Conservation (phyloP, 1,284 basidiomycete genomes). For the Microbotryum silenes-acaulis region DNA sequence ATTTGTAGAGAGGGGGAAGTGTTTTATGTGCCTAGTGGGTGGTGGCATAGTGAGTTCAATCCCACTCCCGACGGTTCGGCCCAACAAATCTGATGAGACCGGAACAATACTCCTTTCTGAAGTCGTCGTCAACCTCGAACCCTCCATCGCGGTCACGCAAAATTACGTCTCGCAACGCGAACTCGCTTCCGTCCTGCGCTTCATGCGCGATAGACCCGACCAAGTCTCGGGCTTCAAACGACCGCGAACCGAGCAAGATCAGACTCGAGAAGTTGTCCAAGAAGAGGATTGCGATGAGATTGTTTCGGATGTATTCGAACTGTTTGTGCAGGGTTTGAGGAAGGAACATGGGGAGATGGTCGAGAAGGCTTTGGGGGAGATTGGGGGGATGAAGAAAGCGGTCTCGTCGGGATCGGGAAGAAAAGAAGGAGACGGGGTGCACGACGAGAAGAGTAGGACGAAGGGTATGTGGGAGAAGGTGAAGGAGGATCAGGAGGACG, state of each 20-base stretch:
- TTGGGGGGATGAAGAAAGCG: neutral
- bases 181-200: conserved; percentile 41
- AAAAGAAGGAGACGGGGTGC: neutral
- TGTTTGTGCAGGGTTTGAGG: conserved; percentile 5
- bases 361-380: neutral
- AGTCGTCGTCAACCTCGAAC: conserved; percentile 39
- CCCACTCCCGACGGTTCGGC: no score
- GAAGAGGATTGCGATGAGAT: conserved; percentile 13
- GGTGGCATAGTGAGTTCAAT: conserved; percentile 35
- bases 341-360: neutral
- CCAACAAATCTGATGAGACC: no score
- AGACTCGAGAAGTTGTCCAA: conserved; percentile 13
- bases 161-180: conserved; percentile 45
- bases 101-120: neutral
- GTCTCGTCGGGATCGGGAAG: no score
- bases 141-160: conserved; percentile 44
- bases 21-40: conserved; percentile 35
- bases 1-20: conserved; percentile 41
- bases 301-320: conserved; percentile 8
- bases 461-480: conserved; percentile 6
- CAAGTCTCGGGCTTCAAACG: conserved; percentile 44
- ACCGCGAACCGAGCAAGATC: neutral
- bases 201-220: conserved; percentile 43
- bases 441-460: neutral
- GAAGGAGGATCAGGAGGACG: neutral